Base-by-base conservation (phyloP, 2,329 filamentous ascomycete species). In the Chlorencoelia australis region DNA sequence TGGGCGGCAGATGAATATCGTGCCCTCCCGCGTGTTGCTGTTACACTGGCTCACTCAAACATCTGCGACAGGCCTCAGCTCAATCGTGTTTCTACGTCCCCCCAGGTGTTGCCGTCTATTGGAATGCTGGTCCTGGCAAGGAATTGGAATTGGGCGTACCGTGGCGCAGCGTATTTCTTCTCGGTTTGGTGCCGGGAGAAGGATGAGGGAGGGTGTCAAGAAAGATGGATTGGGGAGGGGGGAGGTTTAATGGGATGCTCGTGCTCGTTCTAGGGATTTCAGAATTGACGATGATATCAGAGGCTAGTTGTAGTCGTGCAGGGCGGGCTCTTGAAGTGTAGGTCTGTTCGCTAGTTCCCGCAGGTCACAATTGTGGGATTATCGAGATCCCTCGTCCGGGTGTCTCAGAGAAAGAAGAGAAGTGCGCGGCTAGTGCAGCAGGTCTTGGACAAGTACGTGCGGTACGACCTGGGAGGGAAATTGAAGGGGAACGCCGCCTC, bases 1-100 rank as follows among this genome's bases (percentile, higher is more conserved):
- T 54, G 49, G 44, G 45, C 47, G 52, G 46, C 42, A 51, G 49
- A 44, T n/a, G 31, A 44, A 53, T 54, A 54, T 55, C 49, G 52
- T 53, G 50, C 44, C 50, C 43, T 47, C 54, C 47, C 51, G 46
- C 50, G 49, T 52, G 51, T 50, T 41, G 42, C 50, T 45, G 54
- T 56, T 40, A 41, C 50, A 55, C 53, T 39, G 44, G 41, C 46
- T 53, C 46, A 51, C 52, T 48, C 40, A 42, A 47, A 34, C 47
- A 50, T 52, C 45, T 53, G 47, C 48, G 43, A 43, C 39, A 43
- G 39, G 42, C 48, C 45, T 49, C 47, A 44, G 44, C 47, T 54
- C 51, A 46, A 51, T 17, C 29, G 34, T 21, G 18, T n/a, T 21
- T 13, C 16, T 28, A 13, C 15, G 15, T 33, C 17, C 24, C 17